Percentiles rank a stretch among this genome's conserved stretches.
Evolutionary conservation across 805 yeast genomes (phyloP).

Genomic region (Candida succiphila): DNA sequence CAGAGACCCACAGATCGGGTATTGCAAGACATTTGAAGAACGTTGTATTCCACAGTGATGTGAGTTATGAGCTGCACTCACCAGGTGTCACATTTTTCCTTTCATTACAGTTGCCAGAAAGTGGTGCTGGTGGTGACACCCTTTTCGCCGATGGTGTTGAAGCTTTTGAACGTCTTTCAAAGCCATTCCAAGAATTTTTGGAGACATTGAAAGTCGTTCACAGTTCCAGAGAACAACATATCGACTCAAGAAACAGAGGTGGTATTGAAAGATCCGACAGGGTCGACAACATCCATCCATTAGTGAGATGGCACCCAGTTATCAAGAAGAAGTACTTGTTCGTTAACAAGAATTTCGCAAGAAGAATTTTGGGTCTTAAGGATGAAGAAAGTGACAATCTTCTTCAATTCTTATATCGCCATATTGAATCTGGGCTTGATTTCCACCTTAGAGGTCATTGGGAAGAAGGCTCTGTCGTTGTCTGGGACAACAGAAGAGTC

Average conservation of each 20-base stretch:
- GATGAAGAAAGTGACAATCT: constrained; percentile 59
- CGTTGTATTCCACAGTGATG: constrained; percentile 58
- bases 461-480: constrained; percentile 60
- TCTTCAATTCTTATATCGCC: constrained; percentile 44
- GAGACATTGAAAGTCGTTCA: constrained; percentile 58
- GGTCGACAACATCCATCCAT: constrained; percentile 56
- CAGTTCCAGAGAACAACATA: constrained; percentile 63
- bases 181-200: constrained; percentile 47
- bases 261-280: constrained; percentile 58
- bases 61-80: constrained; percentile 60
- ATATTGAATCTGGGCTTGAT: constrained; percentile 43
- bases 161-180: constrained; percentile 64
- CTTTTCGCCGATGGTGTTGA: constrained; percentile 59
- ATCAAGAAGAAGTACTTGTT: constrained; percentile 50
- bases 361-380: constrained; percentile 63
- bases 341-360: constrained; percentile 51
- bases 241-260: constrained; percentile 41
- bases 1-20: constrained; percentile 23
- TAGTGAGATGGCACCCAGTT: constrained; percentile 70
- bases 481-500: constrained; percentile 74
- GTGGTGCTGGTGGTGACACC: constrained; percentile 77
- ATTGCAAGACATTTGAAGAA: constrained; percentile 23
- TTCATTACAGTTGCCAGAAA: constrained; percentile 45
- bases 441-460: constrained; percentile 62
- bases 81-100: constrained; percentile 58